Conservation (phyloP, 805 yeast genomes). For the Myxozyma lipomycoides region DNA sequence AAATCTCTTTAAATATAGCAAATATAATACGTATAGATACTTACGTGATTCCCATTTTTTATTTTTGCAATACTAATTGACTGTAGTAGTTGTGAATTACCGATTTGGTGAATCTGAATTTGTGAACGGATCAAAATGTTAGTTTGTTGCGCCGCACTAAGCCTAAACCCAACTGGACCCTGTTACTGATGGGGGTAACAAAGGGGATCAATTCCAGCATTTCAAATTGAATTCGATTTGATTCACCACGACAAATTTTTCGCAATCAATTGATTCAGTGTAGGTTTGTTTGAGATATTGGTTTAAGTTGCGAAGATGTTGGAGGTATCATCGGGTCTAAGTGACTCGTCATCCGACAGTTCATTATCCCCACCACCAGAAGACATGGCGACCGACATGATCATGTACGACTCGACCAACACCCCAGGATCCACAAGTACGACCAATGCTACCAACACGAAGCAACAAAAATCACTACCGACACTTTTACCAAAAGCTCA, state of each 20-base stretch:
- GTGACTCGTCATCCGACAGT: constrained; percentile 9
- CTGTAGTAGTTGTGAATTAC: not conserved
- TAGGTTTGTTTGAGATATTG: too few species aligned
- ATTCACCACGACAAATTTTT: too few species aligned
- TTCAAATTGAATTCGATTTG: too few species aligned
- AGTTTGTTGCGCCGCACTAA: too few species aligned
- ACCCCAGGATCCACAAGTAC: constrained; percentile 5
- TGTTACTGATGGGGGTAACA: too few species aligned
- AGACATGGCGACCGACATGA: constrained; percentile 1
- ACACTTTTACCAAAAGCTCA: not conserved
- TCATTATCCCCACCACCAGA: constrained; percentile 24
- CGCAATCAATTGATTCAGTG: too few species aligned
- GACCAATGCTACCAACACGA: not conserved
- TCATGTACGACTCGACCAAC: not conserved
- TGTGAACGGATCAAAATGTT: too few species aligned
- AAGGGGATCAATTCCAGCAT: too few species aligned
- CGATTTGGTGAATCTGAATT: too few species aligned
- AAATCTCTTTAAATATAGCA: too few species aligned
- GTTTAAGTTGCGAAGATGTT: not conserved
- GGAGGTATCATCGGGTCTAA: not conserved
- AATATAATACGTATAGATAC: too few species aligned
- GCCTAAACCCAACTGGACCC: too few species aligned
- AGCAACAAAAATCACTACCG: not conserved
- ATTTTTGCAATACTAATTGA: not conserved
- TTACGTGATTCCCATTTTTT: constrained; percentile 19